phyloP scores from a whole-genome alignment of 768 basidiomycete species.

The Asterophora parasitica region DNA sequence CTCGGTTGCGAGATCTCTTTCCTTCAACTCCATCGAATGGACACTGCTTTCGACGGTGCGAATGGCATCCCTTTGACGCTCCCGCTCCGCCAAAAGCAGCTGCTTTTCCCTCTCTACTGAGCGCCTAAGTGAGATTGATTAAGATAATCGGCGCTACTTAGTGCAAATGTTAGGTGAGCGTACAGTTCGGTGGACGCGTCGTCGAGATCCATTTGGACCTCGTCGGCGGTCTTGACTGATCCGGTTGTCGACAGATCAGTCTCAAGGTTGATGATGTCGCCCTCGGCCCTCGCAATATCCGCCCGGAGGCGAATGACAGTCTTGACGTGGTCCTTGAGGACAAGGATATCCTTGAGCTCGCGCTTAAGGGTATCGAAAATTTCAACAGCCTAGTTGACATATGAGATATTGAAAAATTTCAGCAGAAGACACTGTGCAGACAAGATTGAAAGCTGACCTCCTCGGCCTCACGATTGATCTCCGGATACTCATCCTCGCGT shows the following conservation, averaged over 20 bases:
- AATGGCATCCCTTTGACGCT: conserved; percentile 49
- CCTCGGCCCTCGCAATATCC: conserved; percentile 54
- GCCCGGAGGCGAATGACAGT: conserved; percentile 54
- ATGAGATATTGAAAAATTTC: neutral
- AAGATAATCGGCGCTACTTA: neutral
- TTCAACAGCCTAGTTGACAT: conserved; percentile 42
- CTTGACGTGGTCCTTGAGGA: conserved; percentile 56
- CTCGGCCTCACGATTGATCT: conserved; percentile 50
- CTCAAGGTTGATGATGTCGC: conserved; percentile 64
- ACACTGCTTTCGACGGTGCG: conserved; percentile 57
- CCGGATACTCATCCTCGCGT: conserved; percentile 51
- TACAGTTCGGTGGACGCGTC: conserved; percentile 62
- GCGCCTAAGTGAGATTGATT: conserved; percentile 38
- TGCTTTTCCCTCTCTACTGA: conserved; percentile 60
- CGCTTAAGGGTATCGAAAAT: conserved; percentile 48
- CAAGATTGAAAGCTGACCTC: conserved; percentile 38
- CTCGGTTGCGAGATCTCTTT: conserved; percentile 51
- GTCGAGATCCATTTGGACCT: conserved; percentile 78
- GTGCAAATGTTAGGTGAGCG: conserved; percentile 22
- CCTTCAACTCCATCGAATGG: conserved; percentile 57
- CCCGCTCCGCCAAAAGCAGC: conserved; percentile 52
- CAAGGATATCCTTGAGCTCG: conserved; percentile 55
- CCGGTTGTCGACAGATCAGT: conserved; percentile 66
- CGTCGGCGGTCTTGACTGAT: conserved; percentile 76
- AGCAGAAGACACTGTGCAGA: neutral